Evolutionary conservation across 257 asterid genomes (phyloP).

Genomic region (Solanum gracilifrons): DNA sequence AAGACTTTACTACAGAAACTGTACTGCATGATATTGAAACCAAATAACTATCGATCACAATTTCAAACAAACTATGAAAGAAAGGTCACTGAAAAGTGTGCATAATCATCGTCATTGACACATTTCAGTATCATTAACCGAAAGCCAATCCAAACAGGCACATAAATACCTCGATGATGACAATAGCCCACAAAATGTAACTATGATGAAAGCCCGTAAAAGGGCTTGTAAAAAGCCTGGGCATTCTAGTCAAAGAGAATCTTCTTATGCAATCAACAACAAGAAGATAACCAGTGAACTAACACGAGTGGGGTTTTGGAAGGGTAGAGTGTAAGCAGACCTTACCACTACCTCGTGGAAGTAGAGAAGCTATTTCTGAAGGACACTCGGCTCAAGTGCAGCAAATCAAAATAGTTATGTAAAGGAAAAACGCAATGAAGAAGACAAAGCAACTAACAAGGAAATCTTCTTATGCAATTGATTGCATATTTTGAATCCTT

Average conservation of each 20-base stretch:
- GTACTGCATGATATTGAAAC: not conserved
- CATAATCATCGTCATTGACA: not conserved
- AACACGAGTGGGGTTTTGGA: not conserved
- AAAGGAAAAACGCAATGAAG: not conserved
- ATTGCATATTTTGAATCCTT: not conserved
- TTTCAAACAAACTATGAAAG: not conserved
- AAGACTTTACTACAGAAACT: not conserved
- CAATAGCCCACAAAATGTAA: not conserved
- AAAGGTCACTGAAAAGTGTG: not conserved
- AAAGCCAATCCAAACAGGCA: no score
- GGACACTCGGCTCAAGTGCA: not conserved
- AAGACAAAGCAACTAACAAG: not conserved
- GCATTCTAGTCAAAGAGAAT: not conserved
- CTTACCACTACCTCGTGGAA: not conserved
- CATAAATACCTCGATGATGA: not conserved
- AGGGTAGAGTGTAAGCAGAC: not conserved
- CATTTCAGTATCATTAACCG: not conserved
- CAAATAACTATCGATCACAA: not conserved
- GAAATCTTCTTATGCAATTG: not conserved
- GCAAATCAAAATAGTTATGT: not conserved
- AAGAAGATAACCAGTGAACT: not conserved
- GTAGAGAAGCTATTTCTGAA: not conserved
- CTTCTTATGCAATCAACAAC: no score
- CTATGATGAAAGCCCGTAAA: no score
- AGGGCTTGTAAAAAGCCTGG: not conserved